Evolutionary conservation across 805 yeast genomes (phyloP), one percentile per base, ranked within the genome.

Genomic region (Nakazawaea ambrosiae): DNA sequence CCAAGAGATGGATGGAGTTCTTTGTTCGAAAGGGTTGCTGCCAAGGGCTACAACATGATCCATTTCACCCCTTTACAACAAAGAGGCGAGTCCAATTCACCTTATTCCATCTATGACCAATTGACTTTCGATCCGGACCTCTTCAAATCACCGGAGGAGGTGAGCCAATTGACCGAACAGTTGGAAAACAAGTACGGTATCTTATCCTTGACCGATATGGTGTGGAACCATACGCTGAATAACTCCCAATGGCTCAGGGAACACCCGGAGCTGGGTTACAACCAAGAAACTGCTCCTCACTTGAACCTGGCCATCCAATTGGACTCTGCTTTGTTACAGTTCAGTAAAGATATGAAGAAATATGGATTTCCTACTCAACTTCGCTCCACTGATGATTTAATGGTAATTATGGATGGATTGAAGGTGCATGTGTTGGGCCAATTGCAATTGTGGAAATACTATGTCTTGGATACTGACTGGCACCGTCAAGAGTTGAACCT

Each of bases 31-130:
- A 71, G 72, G 32, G 71, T 90, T 31, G 60, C 79, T 12, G 54
- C 60, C 7, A 92, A 92, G 58, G 89, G 92, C 16, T 90, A 90
- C 64, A 92, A 92, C 58, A 86, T 90, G 96, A 66, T 92, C 31
- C 98, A 90, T 63, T 90, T 90, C 57, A 89, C 97, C 5, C 98
- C 98, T 0, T 66, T 90, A 48, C 96, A 90, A 59, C 63, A 78
- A 45, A 70, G 97, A 39, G 98, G 98, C 24, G 81, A 70, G 44
- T 84, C 96, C 1, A 74, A 89, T 56, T 89, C 97, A 5, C 98
- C 98, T 0, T 90, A 89, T 54, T 85, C 96, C 3, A 86, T 90
- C 37, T 80, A 63, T 49, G 96, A 90, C 55, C 97, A 92, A 59
- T 68, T 87, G 43, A 57, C 52, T 19, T 89, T 82, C 59, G 97